phyloP scores from a whole-genome alignment of 768 basidiomycete species.

The Pulveroboletus frians region DNA sequence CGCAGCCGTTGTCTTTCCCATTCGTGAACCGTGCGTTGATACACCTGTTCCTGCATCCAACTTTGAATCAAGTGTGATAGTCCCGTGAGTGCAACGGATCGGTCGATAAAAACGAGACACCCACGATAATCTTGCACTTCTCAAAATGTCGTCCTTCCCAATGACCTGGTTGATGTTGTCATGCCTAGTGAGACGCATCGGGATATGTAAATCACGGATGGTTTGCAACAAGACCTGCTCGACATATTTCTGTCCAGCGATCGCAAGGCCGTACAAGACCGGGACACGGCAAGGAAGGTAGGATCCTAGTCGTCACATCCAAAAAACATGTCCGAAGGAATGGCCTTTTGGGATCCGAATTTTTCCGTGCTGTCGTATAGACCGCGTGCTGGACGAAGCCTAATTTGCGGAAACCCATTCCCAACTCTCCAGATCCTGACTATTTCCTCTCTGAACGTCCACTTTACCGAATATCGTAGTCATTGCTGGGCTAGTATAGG shows the following conservation, averaged over 20 bases:
- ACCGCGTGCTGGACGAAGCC: conserved; percentile 57
- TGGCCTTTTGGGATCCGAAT: conserved; percentile 90
- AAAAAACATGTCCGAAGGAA: conserved; percentile 98
- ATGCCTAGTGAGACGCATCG: conserved; percentile 60
- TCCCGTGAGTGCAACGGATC: background rate
- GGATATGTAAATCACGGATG: conserved; percentile 63
- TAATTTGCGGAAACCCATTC: conserved; percentile 70
- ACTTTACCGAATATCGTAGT: conserved; percentile 25
- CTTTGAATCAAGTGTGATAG: conserved; percentile 37
- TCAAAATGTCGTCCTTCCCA: conserved; percentile 33
- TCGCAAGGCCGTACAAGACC: conserved; percentile 65
- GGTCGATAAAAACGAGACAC: conserved; percentile 20
- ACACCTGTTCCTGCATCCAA: conserved; percentile 63
- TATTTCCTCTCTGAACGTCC: conserved; percentile 36
- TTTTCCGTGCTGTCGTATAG: conserved; percentile 80
- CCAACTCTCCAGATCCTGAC: conserved; percentile 49
- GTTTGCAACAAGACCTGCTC: conserved; percentile 67
- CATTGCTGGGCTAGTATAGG: conserved; percentile 21
- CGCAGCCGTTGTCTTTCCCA: conserved; percentile 55
- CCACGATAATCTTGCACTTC: conserved; percentile 68
- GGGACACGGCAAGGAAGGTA: conserved; percentile 66
- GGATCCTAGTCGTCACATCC: conserved; percentile 86
- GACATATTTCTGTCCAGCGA: conserved; percentile 68
- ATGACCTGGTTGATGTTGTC: conserved; percentile 54
- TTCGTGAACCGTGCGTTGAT: conserved; percentile 58